phyloP scores from a whole-genome alignment of 768 basidiomycete genomes.

The Hemileccinum impolitum region DNA sequence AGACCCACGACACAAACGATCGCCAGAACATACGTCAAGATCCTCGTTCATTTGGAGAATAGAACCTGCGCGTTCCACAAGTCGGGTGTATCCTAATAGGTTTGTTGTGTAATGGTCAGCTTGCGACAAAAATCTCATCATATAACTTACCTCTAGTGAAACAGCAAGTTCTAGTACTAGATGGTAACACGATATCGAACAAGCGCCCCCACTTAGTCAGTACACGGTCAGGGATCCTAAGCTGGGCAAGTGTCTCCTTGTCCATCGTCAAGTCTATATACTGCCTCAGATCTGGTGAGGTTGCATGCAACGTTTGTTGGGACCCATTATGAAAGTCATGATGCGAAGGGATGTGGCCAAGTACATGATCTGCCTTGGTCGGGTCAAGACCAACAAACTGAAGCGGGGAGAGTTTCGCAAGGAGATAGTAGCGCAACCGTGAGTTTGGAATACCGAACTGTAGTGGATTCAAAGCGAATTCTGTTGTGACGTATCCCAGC shows the following conservation, averaged over 20 bases:
- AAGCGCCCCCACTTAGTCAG: constrained; percentile 72
- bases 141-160: constrained; percentile 77
- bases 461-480: constrained; percentile 69
- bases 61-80: constrained; percentile 77
- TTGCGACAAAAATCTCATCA: background rate
- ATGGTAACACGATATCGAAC: constrained; percentile 76
- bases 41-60: constrained; percentile 68
- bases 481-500: constrained; percentile 54
- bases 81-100: constrained; percentile 63
- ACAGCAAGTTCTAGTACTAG: constrained; percentile 63
- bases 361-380: constrained; percentile 28
- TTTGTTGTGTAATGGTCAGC: background rate
- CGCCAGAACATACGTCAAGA: constrained; percentile 49
- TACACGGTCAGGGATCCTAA: constrained; percentile 56
- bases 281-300: constrained; percentile 7
- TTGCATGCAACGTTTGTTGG: background rate
- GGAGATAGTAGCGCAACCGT: constrained; percentile 73
- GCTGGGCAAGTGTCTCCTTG: constrained; percentile 20
- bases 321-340: constrained; percentile 20
- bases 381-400: constrained; percentile 31
- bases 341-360: constrained; percentile 55
- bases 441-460: constrained; percentile 84
- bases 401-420: constrained; percentile 53
- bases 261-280: constrained; percentile 11
- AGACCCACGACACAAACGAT: background rate